Evolutionary conservation across 148 eudicot species (phyloP), one percentile per base, ranked within the genome.

Genomic region (Linanthus parryae): DNA sequence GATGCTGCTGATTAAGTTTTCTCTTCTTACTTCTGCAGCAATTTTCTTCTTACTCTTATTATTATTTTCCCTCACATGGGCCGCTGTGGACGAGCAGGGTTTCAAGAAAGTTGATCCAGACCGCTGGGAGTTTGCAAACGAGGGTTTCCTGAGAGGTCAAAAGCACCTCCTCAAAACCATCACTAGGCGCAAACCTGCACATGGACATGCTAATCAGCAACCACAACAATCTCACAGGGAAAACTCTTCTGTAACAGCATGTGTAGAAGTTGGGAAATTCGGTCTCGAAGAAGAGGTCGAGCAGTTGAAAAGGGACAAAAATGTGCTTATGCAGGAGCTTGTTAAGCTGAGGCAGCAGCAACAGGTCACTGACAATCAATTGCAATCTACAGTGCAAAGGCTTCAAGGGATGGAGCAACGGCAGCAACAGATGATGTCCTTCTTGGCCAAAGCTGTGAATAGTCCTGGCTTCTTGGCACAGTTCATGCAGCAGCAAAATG

Each of bases 91-190:
- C 31, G 6, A 56, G 44, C 76, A 85, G 94, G 94, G 88, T 7
- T 85, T 85, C 55, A 70, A 72, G 67, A 85, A 85, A 67, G 88
- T 85, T 39, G 94, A 81, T 65, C 80, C 83, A 31, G 83, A 81
- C 48, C 82, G 83, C 13, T 81, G 83, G 83, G 87, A 81, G 66
- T 81, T 81, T 65, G 87, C 87, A 2, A 81, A 81, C 20, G 87
- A 76, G 71, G 80, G 79, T 21, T 84, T 84, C 40, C 58, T 84
- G 44, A 72, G 88, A 56, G 88, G 82, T 41, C 94, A 84, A 52
- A 84, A 68, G 54, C 85, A 84, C 41, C 59, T 84, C 17, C 88
- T 84, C 29, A 73, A 60, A 57, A 63, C 33, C 37, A 81, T 84
- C 31, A 60, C 39, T 45, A 68, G 94, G 19, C 64, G 76, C 34